Percentiles rank a stretch among this genome's conserved stretches.
These are phyloP conservation scores for Psilocybe cyanescens DNA, from an alignment of 768 basidiomycete species.

Conservation along the genomic window DNA sequence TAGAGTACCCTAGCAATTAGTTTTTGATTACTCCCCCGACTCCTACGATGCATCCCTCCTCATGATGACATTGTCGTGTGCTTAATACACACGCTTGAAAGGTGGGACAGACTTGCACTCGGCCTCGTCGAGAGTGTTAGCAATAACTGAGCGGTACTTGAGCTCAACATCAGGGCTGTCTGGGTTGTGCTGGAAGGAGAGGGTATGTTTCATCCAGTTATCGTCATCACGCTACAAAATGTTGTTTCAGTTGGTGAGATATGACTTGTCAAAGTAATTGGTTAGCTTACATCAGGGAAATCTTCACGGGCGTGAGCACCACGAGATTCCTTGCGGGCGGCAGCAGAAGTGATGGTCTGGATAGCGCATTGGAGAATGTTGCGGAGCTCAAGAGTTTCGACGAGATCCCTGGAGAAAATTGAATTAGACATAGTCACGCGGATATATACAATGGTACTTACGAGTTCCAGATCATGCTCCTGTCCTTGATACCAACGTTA, in stretches of 20 bases:
- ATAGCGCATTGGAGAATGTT: conserved; percentile 95
- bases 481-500: conserved; percentile 94
- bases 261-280: background rate
- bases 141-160: conserved; percentile 87
- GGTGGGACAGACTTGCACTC: conserved; percentile 98
- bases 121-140: conserved; percentile 87
- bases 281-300: conserved; percentile 77
- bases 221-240: conserved; percentile 81
- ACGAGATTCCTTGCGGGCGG: conserved; percentile 95
- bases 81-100: conserved; percentile 94
- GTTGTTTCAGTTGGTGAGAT: background rate
- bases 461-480: conserved; percentile 99
- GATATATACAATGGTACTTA: conserved; percentile 39
- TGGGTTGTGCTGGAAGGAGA: conserved; percentile 88
- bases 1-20: conserved; percentile 10
- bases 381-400: conserved; percentile 96
- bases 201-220: conserved; percentile 93
- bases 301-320: conserved; percentile 99
- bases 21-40: conserved; percentile 18
- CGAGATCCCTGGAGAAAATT: conserved; percentile 71
- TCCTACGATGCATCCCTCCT: background rate
- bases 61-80: background rate
- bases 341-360: conserved; percentile 92
- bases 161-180: conserved; percentile 83
- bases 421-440: conserved; percentile 3